Base-by-base conservation (phyloP, 495 filamentous ascomycete genomes). In the Aspergillus steynii region DNA sequence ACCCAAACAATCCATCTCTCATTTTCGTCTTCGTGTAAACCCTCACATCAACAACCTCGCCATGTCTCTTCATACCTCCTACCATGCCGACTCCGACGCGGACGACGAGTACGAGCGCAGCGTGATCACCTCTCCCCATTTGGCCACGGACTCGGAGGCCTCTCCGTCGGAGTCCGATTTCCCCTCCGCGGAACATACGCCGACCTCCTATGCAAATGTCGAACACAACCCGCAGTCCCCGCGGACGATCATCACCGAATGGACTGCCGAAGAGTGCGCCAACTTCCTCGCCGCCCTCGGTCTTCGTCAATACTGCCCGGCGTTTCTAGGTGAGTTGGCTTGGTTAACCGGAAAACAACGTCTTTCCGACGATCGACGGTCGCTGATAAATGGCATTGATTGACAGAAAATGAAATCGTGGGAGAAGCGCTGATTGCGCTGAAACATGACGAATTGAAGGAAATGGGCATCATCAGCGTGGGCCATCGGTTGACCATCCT, bases 71-170 rank as follows among this genome's bases (percentile, higher is more conserved):
- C 80, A 78, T 53, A 75, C 83, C 29, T 77, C 76, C 15, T 86
- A 87, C 61, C 82, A 96, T 71, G 88, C 90, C 68, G 92, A 96
- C 72, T 92, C 89, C 56, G 93, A 97, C 70, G 93, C 92, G 70
- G 93, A 97, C 73, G 93, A 96, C 73, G 93, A 97, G 82, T 96
- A 94, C 72, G 92, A 96, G 77, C 83, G 91, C 64, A 91, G 88
- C 65, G 81, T 92, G 31, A 85, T 89, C 64, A 87, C 85, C 58
- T 93, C 90, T 0, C 91, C 91, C 29, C 77, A 74, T 37, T 80
- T 91, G 53, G 88, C 81, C 54, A 88, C 86, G 59, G 91, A 95
- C 68, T 91, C 86, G 61, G 92, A 96, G 71, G 80, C 80, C 49
- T 93, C 89, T 29, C 90, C 89, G 34, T 92, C 87, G 50, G 89